phyloP scores from a whole-genome alignment of 345 rosid species.

The Jatropha curcas region DNA sequence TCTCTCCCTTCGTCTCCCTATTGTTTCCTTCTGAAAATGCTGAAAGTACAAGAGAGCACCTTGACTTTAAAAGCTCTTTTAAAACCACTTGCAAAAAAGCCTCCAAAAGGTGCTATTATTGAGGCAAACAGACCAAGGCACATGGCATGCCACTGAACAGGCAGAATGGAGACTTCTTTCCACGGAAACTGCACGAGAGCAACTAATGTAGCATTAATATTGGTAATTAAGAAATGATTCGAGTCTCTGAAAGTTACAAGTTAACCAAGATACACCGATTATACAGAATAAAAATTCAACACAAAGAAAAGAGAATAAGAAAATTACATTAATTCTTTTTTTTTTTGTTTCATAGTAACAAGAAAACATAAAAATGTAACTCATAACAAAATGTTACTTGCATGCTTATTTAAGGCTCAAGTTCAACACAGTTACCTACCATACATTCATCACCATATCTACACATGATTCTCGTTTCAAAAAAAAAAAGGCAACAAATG shows the following conservation, averaged over 20 bases:
- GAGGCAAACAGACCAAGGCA: slow-evolving; percentile 95
- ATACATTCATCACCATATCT: neutral
- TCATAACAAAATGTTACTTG: neutral
- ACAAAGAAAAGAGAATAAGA: neutral
- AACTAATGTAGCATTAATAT: neutral
- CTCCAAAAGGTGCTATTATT: slow-evolving; percentile 98
- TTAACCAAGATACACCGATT: neutral
- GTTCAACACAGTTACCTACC: neutral
- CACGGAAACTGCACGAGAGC: slow-evolving; percentile 69
- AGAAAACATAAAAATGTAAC: neutral
- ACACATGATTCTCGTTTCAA: neutral
- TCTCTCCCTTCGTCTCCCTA: neutral
- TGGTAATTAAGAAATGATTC: neutral
- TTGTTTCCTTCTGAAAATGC: neutral
- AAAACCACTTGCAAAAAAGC: slow-evolving; percentile 96
- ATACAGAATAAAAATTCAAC: neutral
- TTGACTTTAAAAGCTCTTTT: slow-evolving; percentile 96
- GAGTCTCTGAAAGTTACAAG: neutral
- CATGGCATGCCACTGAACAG: slow-evolving; percentile 95
- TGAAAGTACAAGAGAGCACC: slow-evolving; percentile 38
- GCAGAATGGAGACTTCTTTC: slow-evolving; percentile 80
- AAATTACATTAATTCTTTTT: neutral
- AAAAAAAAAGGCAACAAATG: neutral
- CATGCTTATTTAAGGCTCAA: neutral
- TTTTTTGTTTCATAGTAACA: too few species aligned